Percentiles rank a stretch among this genome's conserved stretches.
These are phyloP conservation scores for Hypoxylon trugodes DNA, from an alignment of 495 filamentous ascomycete genomes.

Conservation along the genomic window DNA sequence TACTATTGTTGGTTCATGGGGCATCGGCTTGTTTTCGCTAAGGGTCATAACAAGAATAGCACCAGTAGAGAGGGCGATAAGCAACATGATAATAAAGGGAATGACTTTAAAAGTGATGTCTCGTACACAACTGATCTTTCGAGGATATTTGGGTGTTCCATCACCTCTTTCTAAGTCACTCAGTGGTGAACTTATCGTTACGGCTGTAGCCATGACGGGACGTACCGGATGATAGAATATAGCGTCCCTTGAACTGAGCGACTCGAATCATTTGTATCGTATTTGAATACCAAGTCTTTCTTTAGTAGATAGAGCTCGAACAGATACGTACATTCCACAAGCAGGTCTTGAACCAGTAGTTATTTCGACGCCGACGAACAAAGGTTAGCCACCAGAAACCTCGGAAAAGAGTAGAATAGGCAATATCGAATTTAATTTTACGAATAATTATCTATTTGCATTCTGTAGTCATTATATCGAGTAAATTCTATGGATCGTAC, in stretches of 20 bases:
- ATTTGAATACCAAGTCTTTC: constrained; percentile 17
- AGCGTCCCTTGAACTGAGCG: not conserved
- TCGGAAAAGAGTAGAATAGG: constrained; percentile 1
- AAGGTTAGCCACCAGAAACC: constrained; percentile 9
- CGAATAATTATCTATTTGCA: not conserved
- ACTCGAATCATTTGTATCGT: constrained; percentile 14
- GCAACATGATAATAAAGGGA: constrained; percentile 21
- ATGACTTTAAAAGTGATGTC: constrained; percentile 37
- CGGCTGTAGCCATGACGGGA: constrained; percentile 30
- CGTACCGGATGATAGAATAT: not conserved
- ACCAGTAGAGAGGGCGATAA: constrained; percentile 31
- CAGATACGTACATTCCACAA: constrained; percentile 31
- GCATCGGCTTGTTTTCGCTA: constrained; percentile 17
- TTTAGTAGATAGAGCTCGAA: constrained; percentile 24
- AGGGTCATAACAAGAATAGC: constrained; percentile 28
- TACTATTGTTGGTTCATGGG: constrained; percentile 25
- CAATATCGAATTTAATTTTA: not conserved
- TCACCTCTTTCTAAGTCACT: constrained; percentile 30
- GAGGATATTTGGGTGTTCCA: not conserved
- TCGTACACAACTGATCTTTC: constrained; percentile 15
- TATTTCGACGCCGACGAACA: constrained; percentile 10
- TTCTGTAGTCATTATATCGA: too few relatives aligned
- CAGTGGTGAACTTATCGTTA: not conserved
- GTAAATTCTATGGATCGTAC: too few relatives aligned
- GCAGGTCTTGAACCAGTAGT: not conserved